Evolutionary conservation across 148 eudicot species (phyloP), one percentile per base, ranked within the genome.

Genomic region (Rhododendron mucronatum): DNA sequence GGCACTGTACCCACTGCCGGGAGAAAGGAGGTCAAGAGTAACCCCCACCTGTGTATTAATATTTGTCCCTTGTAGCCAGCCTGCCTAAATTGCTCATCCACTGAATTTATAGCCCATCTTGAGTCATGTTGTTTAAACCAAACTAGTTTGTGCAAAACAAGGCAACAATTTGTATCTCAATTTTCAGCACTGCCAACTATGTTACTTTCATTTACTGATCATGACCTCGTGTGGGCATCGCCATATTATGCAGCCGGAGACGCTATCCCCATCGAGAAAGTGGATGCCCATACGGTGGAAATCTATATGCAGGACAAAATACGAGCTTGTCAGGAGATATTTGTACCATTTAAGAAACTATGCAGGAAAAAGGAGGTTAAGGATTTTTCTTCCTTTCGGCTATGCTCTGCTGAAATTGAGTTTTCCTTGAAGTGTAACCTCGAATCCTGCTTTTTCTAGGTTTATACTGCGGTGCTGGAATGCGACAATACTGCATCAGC

Each of bases 381-480:
- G n/a, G 81, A 67, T 7, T 69, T 61, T 15, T 35, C 3, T 51
- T 8, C 51, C n/a, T 59, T n/a, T 35, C 71, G n/a, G 67, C 5
- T 48, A 57, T 12, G 13, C 83, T 75, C 35, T 30, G 23, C 21
- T 76, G 6, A 28, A 76, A 28, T 55, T 41, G 85, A 23, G 45
- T 10, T 73, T 30, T 18, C 83, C 33, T 51, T 76, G 45, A 53
- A 55, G 51, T 74, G 41, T 81, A 55, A 47, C 47, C 30, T 53
- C 30, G 30, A 28, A 12, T 81, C 33, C 37, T 7, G 39, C 21
- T 47, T 67, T 39, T 59, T 63, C n/a, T 84, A 93, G 91, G 87
- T 96, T 14, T 95, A 94, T 67, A 96, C 92, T 26, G 26, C 91
- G 86, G 85, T 95, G 75, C 90, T 96, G 85, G 98, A 96, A 89